Base-by-base conservation (phyloP, 768 basidiomycete species). In the Mycena polygramma region DNA sequence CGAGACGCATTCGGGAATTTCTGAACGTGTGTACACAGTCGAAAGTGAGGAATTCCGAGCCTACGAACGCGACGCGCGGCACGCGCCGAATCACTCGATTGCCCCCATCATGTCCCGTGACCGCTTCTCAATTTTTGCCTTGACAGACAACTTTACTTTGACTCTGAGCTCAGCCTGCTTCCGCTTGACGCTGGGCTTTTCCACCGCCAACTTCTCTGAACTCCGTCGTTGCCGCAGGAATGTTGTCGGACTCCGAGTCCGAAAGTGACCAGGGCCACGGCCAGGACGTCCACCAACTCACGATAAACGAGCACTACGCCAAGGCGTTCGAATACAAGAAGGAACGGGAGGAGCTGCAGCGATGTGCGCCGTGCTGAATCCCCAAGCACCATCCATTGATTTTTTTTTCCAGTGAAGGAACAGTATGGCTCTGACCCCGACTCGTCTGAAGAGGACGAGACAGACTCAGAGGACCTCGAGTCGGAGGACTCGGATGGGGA, bases 401-500 rank as follows among this genome's bases (percentile, higher is more conserved):
- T 24, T 68, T 68, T 75, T n/a, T 6, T 30, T 30, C 6, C 64
- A 95, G 95, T 96, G 59, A 93, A 94, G 81, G 93, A 92, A 63
- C 94, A 96, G 81, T 95, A 96, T 78, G 93, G 94, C 24, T 93
- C 92, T 0, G 92, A 94, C 76, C 82, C 81, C 46, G 90, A 91
- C 43, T 84, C 85, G 15, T 82, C 81, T 22, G 86, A 83, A 1
- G 84, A 84, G 20, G 89, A 87, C 2, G 84, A 84, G 10, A 84
- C 85, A 9, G 92, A 93, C 76, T 30, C 30, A 30, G 30, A 30
- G 6, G 30, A 30, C 30, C 30, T 30, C 30, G 30, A 30, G 30
- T 90, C 90, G 2, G 97, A 99, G 77, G 97, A 99, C 78, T 94
- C 96, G 76, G 94, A 97, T 66, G 98, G 96, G 17, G 95, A 95